phyloP scores from a whole-genome alignment of 345 rosid species.

The Adansonia digitata region DNA sequence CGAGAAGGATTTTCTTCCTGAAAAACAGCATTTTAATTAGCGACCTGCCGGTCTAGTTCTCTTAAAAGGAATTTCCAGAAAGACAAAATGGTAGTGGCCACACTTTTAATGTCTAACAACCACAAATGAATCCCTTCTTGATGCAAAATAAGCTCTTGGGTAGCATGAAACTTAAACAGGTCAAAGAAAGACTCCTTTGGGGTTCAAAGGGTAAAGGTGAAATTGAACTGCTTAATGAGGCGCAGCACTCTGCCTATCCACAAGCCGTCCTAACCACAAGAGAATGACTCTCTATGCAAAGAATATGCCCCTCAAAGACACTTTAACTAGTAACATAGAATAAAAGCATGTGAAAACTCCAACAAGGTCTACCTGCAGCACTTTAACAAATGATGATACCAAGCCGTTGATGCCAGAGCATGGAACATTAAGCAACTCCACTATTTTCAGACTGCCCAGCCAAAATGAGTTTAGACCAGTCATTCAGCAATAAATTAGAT shows the following conservation, averaged over 20 bases:
- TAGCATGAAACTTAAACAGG: background rate
- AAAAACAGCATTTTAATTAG: slow-evolving; percentile 16
- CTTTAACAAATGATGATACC: slow-evolving; percentile 74
- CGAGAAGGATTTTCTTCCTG: slow-evolving; percentile 94
- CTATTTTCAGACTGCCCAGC: slow-evolving; percentile 79
- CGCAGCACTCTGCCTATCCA: background rate
- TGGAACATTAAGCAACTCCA: slow-evolving; percentile 37
- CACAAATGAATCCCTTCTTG: background rate
- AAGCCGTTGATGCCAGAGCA: slow-evolving; percentile 66
- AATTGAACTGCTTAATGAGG: background rate
- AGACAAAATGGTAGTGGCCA: background rate
- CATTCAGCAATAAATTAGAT: slow-evolving; percentile 20
- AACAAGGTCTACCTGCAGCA: slow-evolving; percentile 54
- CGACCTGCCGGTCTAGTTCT: background rate
- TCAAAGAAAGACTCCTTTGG: background rate
- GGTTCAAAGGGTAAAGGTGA: background rate
- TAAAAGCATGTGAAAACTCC: background rate
- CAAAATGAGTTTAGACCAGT: slow-evolving; percentile 39
- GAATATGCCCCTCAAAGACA: background rate
- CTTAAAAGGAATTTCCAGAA: background rate
- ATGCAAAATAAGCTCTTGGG: background rate
- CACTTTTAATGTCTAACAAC: background rate
- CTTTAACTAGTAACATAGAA: background rate
- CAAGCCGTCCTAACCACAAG: background rate
- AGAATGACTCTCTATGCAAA: background rate